Evolutionary conservation across 2,329 filamentous ascomycete species (phyloP), one percentile per base, ranked within the genome.

Genomic region (Xylariaceae sp.): DNA sequence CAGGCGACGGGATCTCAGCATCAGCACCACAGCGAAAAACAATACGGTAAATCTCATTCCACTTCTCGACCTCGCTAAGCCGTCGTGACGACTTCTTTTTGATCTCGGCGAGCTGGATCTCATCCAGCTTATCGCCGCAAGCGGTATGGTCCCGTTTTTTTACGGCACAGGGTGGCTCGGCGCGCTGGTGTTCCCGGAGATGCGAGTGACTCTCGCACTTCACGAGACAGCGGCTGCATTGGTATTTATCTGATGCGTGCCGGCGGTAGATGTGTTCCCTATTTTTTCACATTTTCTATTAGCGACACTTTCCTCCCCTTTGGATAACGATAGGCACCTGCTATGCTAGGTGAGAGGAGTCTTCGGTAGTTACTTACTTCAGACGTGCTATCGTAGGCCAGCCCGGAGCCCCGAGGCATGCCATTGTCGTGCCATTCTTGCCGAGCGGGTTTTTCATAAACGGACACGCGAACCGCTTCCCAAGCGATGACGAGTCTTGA

Each of bases 241-340:
- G 46, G n/a, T 46, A 45, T 6, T 32, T 22, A 3, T 10, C 10
- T 11, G 40, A 51, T 20, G 27, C 44, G 27, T 56, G 54, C 4
- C 44, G 49, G 25, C 54, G 52, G 20, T 54, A 48, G 11, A 56
- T 43, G 22, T 57, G 55, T 21, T 55, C 55, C 27, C 54, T 56
- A 37, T 32, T n/a, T n/a, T n/a, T n/a, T n/a, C n/a, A n/a, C n/a
- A n/a, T 32, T 5, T 4, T 14, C 27, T 32, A 16, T 32, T 14
- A 32, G 27, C 27, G 16, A 8, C 16, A 16, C 12, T 8, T 32
- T 16, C 12, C 12, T 12, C 12, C 7, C 8, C 14, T 14, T 8
- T 32, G 27, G 12, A 4, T 32, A 4, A 16, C 27, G 4, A 8
- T 32, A n/a, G n/a, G n/a, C n/a, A n/a, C n/a, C n/a, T n/a, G n/a